Conservation (phyloP, 257 asterid genomes). For the Fraxinus excelsior region DNA sequence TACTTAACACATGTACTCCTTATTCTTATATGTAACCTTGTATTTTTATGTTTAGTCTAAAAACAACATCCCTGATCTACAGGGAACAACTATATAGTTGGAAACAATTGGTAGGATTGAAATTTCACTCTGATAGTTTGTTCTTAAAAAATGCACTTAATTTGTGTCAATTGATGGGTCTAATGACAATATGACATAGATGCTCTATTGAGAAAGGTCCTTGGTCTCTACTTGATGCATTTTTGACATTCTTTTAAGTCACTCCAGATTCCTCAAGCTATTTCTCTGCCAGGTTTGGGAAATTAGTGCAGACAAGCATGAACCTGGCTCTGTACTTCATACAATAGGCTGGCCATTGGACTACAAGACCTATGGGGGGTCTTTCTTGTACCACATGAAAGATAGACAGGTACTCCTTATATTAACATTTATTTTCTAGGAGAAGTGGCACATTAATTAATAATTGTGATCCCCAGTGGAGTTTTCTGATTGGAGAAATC, state of each 20-base stretch:
- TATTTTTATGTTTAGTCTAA: constrained; percentile 2
- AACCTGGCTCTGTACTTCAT: constrained; percentile 85
- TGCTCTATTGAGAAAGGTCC: background rate
- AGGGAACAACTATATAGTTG: background rate
- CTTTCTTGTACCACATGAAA: constrained; percentile 91
- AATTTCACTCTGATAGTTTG: background rate
- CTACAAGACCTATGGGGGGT: constrained; percentile 88
- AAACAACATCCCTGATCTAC: constrained; percentile 5
- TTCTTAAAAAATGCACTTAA: constrained; percentile 1
- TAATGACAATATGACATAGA: background rate
- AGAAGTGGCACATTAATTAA: constrained; percentile 1
- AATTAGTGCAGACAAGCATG: constrained; percentile 66
- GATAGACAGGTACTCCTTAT: constrained; percentile 72
- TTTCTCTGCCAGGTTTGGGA: constrained; percentile 83
- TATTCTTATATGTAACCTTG: constrained; percentile 1
- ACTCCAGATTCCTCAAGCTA: constrained; percentile 26
- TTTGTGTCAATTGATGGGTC: background rate
- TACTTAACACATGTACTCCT: constrained; percentile 14
- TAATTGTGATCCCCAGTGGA: constrained; percentile 8
- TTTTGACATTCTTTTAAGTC: constrained; percentile 6
- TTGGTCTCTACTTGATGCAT: background rate
- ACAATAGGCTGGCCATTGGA: constrained; percentile 98
- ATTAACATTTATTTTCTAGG: constrained; percentile 10
- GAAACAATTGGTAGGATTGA: background rate
- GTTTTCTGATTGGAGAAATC: constrained; percentile 10